Evolutionary conservation across 805 yeast species (phyloP).

Genomic region (Barnettozyma botsteinii): DNA sequence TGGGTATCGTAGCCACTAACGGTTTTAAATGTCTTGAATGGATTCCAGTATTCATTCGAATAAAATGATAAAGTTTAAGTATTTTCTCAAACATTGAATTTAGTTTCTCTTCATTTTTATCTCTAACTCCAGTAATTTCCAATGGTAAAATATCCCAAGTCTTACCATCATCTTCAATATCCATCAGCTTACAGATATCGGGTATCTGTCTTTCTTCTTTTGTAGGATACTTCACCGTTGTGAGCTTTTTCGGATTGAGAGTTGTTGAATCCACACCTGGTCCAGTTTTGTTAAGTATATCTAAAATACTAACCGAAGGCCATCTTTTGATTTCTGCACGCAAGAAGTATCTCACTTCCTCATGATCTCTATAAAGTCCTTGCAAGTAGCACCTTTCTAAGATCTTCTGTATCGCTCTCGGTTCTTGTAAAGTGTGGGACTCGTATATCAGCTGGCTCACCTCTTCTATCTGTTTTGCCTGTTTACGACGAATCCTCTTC

Average conservation of each 20-base stretch:
- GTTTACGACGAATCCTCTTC: slow-evolving; percentile 11
- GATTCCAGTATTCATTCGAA: slow-evolving; percentile 6
- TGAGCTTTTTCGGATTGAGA: slow-evolving; percentile 5
- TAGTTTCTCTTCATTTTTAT: slow-evolving; percentile 7
- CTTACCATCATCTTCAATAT: not conserved
- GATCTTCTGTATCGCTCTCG: slow-evolving; percentile 11
- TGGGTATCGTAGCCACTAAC: slow-evolving; percentile 17
- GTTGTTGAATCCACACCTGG: slow-evolving; percentile 9
- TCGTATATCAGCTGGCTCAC: not conserved
- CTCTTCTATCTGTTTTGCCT: slow-evolving; percentile 1
- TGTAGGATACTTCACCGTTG: slow-evolving; percentile 12
- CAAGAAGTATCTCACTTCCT: slow-evolving; percentile 17
- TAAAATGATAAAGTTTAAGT: slow-evolving; percentile 16
- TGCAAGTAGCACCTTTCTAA: slow-evolving; percentile 16
- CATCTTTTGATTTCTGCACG: slow-evolving; percentile 17
- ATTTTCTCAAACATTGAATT: slow-evolving; percentile 20
- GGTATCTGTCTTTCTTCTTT: slow-evolving; percentile 14
- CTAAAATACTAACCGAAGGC: slow-evolving; percentile 19
- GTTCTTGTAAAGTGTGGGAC: slow-evolving; percentile 1
- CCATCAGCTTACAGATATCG: not conserved
- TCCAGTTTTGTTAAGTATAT: slow-evolving; percentile 6
- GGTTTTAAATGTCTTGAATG: slow-evolving; percentile 18
- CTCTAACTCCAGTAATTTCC: slow-evolving; percentile 1
- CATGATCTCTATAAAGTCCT: slow-evolving; percentile 19
- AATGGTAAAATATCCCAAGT: slow-evolving; percentile 1